Evolutionary conservation across 1,284 basidiomycete genomes (phyloP), one percentile per base, ranked within the genome.

Genomic region (Boletellus dicymbophilus): DNA sequence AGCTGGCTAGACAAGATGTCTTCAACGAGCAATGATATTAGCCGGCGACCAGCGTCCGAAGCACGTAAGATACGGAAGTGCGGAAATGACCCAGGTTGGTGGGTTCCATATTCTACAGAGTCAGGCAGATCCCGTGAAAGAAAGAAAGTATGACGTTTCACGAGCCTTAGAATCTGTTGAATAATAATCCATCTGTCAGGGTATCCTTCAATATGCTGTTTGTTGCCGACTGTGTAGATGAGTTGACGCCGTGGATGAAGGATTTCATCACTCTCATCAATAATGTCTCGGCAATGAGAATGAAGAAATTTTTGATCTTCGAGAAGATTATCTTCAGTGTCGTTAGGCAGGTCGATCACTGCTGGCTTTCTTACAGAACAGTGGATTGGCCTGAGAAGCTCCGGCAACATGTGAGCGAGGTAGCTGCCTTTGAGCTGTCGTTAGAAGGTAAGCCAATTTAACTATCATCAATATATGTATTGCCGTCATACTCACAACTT

Each of bases 61-160:
- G 22, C n/a, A 26, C 3, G 20, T 13, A 26, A 15, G 16, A 44
- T 56, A 8, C 66, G 70, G 26, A 73, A 44, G 26, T 53, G 55
- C 7, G 72, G 67, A 51, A 69, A 75, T 18, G 42, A 44, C 15
- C 42, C 37, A 16, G 37, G 15, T 38, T n/a, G n/a, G 22, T 23
- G 3, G 23, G 7, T 9, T 38, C 25, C 22, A 4, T 25, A 38
- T 25, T 38, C 37, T 0, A 38, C 8, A 6, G 22, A 15, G 23
- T 16, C 4, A 6, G 37, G 37, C 9, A 8, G 2, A 8, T 9
- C 9, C 10, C 6, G 15, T 16, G 22, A n/a, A 25, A 38, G 37
- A 16, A 23, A 8, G n/a, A 7, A 16, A 16, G 11, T 16, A 6
- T 12, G 13, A 4, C n/a, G 6, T 15, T 11, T 38, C 23, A 25